These are phyloP conservation scores for Crassisporium funariophilum DNA, from an alignment of 768 basidiomycete genomes.

Conservation along the genomic window DNA sequence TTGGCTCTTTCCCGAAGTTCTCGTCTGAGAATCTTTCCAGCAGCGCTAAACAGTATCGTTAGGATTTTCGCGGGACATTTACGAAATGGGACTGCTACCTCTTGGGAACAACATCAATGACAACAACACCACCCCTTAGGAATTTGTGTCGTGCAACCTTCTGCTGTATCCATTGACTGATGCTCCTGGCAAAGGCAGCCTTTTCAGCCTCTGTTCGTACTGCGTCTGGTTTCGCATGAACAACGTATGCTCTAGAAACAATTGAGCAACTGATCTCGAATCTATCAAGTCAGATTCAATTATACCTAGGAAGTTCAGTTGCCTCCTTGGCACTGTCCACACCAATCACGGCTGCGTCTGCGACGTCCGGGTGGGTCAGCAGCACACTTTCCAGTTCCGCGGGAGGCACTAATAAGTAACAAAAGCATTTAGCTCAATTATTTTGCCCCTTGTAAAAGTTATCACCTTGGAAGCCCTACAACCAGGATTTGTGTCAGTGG, in stretches of 20 bases:
- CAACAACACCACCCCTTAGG: slow-evolving; percentile 73
- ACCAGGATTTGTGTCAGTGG: no score
- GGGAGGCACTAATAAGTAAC: slow-evolving; percentile 64
- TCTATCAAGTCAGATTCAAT: neutral
- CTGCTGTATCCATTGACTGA: slow-evolving; percentile 66
- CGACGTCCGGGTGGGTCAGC: slow-evolving; percentile 72
- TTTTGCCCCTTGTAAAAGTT: slow-evolving; percentile 13
- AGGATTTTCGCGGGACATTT: neutral
- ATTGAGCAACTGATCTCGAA: neutral
- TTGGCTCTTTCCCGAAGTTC: slow-evolving; percentile 72
- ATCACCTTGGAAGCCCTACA: slow-evolving; percentile 81
- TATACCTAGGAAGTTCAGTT: slow-evolving; percentile 79
- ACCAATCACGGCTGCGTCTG: slow-evolving; percentile 83
- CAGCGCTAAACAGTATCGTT: slow-evolving; percentile 49
- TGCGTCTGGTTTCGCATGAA: slow-evolving; percentile 44
- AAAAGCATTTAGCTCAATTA: neutral
- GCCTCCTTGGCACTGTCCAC: slow-evolving; percentile 64
- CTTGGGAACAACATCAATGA: slow-evolving; percentile 68
- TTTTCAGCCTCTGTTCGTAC: slow-evolving; percentile 38
- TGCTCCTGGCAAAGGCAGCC: slow-evolving; percentile 45
- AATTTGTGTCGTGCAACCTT: slow-evolving; percentile 77
- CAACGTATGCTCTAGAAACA: slow-evolving; percentile 59
- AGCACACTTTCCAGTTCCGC: slow-evolving; percentile 83
- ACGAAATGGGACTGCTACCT: slow-evolving; percentile 41
- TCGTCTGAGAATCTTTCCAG: slow-evolving; percentile 86